phyloP scores from a whole-genome alignment of 345 rosid genomes.

The Acer campestre region DNA sequence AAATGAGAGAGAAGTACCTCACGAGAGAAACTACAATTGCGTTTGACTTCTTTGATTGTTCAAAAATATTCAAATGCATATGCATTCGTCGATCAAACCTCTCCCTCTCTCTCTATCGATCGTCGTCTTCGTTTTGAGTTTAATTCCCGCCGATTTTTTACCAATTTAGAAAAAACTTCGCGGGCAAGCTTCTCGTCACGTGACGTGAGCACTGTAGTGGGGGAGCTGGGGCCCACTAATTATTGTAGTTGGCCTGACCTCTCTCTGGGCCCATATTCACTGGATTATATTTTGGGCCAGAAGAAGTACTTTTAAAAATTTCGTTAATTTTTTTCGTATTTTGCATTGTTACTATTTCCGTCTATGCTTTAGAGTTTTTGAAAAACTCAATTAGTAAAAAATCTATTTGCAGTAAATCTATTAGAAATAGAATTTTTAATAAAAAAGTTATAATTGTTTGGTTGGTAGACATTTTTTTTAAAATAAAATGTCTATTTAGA shows the following conservation, averaged over 20 bases:
- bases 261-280: neutral
- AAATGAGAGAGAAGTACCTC: neutral
- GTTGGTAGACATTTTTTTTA: no score
- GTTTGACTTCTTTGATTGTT: neutral
- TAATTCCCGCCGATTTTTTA: conserved; percentile 9
- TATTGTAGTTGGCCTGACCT: neutral
- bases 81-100: neutral
- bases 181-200: conserved; percentile 9
- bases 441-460: no score
- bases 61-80: neutral
- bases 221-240: no score
- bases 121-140: neutral
- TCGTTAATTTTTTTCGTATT: no score
- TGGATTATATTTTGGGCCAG: neutral
- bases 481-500: no score
- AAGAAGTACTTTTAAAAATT: no score
- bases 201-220: neutral
- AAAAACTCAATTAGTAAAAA: no score
- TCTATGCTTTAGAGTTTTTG: no score
- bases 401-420: no score
- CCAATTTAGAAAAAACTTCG: conserved; percentile 3
- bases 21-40: neutral
- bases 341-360: no score
- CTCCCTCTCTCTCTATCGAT: neutral
- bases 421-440: no score